phyloP scores from a whole-genome alignment of 306 rosid genomes.

The Lotus japonicus region DNA sequence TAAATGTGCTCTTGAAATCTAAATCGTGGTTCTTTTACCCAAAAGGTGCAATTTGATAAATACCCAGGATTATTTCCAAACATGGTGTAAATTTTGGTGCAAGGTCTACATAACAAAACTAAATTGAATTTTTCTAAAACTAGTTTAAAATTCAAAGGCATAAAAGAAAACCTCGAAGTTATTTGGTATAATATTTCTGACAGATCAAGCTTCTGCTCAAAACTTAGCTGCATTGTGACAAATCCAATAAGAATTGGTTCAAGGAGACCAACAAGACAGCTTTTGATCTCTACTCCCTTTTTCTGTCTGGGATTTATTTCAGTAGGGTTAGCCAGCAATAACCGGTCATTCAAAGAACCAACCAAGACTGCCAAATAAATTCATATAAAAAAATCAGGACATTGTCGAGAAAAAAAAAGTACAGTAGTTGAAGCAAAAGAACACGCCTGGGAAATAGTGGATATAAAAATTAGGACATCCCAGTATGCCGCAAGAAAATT shows the following conservation, averaged over 20 bases:
- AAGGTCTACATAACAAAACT: background rate
- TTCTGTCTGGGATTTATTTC: slow-evolving; percentile 93
- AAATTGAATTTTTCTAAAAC: slow-evolving; percentile 1
- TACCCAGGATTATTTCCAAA: background rate
- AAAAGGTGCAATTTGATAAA: background rate
- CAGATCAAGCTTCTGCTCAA: slow-evolving; percentile 93
- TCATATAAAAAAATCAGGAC: slow-evolving; percentile 22
- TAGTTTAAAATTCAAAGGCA: background rate
- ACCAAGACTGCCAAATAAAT: slow-evolving; percentile 59
- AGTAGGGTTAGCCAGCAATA: slow-evolving; percentile 82
- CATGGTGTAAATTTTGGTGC: background rate
- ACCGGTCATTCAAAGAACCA: slow-evolving; percentile 85
- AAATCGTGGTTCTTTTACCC: background rate
- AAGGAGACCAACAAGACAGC: slow-evolving; percentile 98
- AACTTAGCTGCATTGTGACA: slow-evolving; percentile 91
- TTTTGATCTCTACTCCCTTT: slow-evolving; percentile 82
- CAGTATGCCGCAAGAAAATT: slow-evolving; percentile 21
- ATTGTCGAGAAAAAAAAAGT: background rate
- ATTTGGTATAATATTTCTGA: slow-evolving; percentile 91
- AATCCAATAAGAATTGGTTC: slow-evolving; percentile 97
- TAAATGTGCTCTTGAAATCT: slow-evolving; percentile 14
- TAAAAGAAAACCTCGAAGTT: slow-evolving; percentile 71
- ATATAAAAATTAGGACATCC: slow-evolving; percentile 12
- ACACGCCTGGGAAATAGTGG: background rate
- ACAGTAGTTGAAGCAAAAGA: background rate